phyloP scores from a whole-genome alignment of 2,329 filamentous ascomycete species.

The Zymoseptoria tritici region DNA sequence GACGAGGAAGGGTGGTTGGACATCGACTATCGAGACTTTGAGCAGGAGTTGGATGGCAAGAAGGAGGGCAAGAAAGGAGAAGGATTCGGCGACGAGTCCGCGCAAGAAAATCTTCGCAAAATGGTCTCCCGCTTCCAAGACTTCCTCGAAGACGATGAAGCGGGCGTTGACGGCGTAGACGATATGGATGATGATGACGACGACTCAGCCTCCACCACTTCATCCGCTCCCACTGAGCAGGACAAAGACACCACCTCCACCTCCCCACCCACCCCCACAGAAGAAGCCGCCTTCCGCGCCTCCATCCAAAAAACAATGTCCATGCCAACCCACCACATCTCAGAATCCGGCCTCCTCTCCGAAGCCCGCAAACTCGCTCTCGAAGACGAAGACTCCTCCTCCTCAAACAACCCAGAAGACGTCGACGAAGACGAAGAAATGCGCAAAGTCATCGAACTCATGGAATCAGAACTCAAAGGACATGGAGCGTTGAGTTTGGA shows the following conservation, averaged over 20 bases:
- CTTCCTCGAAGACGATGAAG: slow-evolving; percentile 79
- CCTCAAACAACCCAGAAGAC: slow-evolving; percentile 3
- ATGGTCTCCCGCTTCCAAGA: slow-evolving; percentile 92
- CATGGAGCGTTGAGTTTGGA: slow-evolving; percentile 56
- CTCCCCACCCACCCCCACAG: slow-evolving; percentile 54
- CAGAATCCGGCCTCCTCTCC: slow-evolving; percentile 27
- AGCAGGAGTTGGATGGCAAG: slow-evolving; percentile 61
- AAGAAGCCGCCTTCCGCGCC: slow-evolving; percentile 73
- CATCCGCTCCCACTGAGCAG: slow-evolving; percentile 13
- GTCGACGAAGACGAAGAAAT: slow-evolving; percentile 56
- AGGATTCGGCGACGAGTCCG: slow-evolving; percentile 55
- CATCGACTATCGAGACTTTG: slow-evolving; percentile 84
- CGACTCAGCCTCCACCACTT: slow-evolving; percentile 22
- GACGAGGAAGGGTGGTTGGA: slow-evolving; percentile 90
- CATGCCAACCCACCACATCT: slow-evolving; percentile 40
- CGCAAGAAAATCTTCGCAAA: slow-evolving; percentile 72
- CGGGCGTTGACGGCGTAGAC: slow-evolving; percentile 71
- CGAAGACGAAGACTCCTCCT: slow-evolving; percentile 32
- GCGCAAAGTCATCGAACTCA: slow-evolving; percentile 55
- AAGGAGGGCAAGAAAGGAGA: slow-evolving; percentile 5
- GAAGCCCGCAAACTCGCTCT: slow-evolving; percentile 31
- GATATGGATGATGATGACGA: slow-evolving; percentile 57
- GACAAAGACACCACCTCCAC: slow-evolving; percentile 57
- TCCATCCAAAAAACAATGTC: slow-evolving; percentile 96
- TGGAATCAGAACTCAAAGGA: slow-evolving; percentile 65